Conservation (phyloP, 768 basidiomycete species). For the Phlebiopsis flavidoalba region DNA sequence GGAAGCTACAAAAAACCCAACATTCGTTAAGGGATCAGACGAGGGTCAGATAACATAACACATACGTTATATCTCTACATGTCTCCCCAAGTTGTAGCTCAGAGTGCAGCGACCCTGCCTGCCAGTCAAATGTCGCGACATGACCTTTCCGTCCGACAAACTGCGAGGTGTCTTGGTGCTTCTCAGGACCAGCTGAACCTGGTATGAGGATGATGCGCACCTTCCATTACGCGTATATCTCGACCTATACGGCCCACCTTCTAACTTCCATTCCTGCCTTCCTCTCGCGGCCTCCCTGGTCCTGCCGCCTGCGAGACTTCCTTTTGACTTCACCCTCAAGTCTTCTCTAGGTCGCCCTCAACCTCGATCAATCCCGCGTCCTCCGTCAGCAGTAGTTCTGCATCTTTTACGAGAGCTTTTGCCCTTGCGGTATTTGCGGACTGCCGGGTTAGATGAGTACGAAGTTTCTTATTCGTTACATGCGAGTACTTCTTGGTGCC, state of each 20-base stretch:
- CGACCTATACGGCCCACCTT: slow-evolving; percentile 79
- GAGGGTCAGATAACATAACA: slow-evolving; percentile 8
- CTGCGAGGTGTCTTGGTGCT: slow-evolving; percentile 67
- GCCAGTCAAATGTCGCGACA: slow-evolving; percentile 92
- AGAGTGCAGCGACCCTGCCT: slow-evolving; percentile 76
- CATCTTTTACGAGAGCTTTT: slow-evolving; percentile 60
- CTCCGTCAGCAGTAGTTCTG: slow-evolving; percentile 62
- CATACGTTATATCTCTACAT: slow-evolving; percentile 87
- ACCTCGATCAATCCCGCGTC: slow-evolving; percentile 71
- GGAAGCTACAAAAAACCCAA: slow-evolving; percentile 45
- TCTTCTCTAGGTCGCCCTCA: slow-evolving; percentile 79
- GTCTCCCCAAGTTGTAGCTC: slow-evolving; percentile 90
- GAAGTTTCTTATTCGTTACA: slow-evolving; percentile 71
- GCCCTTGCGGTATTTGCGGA: slow-evolving; percentile 57
- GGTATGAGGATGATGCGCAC: slow-evolving; percentile 32
- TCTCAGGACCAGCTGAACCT: not conserved
- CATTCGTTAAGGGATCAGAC: not conserved
- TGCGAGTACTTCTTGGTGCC: slow-evolving; percentile 48
- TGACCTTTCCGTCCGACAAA: slow-evolving; percentile 81
- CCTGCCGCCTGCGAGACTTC: slow-evolving; percentile 69
- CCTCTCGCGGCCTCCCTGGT: slow-evolving; percentile 72
- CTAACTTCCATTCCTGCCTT: slow-evolving; percentile 72
- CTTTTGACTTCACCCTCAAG: slow-evolving; percentile 80
- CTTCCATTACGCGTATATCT: slow-evolving; percentile 91
- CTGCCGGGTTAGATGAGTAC: slow-evolving; percentile 61